Percentiles rank a stretch among this genome's conserved stretches.
Evolutionary conservation across 495 filamentous ascomycete genomes (phyloP).

Genomic region (Alectoria sarmentosa): DNA sequence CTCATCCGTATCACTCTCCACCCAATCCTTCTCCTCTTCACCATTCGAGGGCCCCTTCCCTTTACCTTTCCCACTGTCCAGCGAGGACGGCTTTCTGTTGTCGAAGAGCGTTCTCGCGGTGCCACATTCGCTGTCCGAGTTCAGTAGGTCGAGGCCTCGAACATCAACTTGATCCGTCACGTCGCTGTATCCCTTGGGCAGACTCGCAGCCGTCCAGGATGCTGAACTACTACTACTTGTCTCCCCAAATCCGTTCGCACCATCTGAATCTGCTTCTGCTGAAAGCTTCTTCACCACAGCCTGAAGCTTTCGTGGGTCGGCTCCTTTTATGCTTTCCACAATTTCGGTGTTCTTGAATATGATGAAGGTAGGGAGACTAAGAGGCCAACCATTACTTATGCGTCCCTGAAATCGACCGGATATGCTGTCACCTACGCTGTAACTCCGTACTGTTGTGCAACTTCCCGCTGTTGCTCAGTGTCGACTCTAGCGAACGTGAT

Average conservation of each 20-base stretch:
- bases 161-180: slow-evolving; percentile 74
- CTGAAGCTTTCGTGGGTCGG: slow-evolving; percentile 60
- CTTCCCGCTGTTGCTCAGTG: slow-evolving; percentile 65
- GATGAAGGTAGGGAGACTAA: slow-evolving; percentile 76
- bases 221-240: slow-evolving; percentile 31
- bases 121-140: slow-evolving; percentile 66
- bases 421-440: slow-evolving; percentile 50
- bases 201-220: slow-evolving; percentile 62
- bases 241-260: slow-evolving; percentile 40
- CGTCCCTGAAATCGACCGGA: background rate
- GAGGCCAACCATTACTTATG: background rate
- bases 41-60: slow-evolving; percentile 44
- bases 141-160: slow-evolving; percentile 78
- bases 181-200: slow-evolving; percentile 76
- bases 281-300: slow-evolving; percentile 65
- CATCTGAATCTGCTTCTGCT: slow-evolving; percentile 54
- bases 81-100: slow-evolving; percentile 53
- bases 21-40: slow-evolving; percentile 63
- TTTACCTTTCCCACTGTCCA: slow-evolving; percentile 43
- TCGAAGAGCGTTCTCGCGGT: slow-evolving; percentile 67
- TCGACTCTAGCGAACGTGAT: slow-evolving; percentile 87
- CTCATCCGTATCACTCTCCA: slow-evolving; percentile 99
- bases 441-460: slow-evolving; percentile 64
- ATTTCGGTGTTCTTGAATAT: slow-evolving; percentile 70
- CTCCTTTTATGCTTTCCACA: slow-evolving; percentile 64